Evolutionary conservation across 2,329 filamentous ascomycete species (phyloP).

Genomic region (Chrysosphaeria jannelii): DNA sequence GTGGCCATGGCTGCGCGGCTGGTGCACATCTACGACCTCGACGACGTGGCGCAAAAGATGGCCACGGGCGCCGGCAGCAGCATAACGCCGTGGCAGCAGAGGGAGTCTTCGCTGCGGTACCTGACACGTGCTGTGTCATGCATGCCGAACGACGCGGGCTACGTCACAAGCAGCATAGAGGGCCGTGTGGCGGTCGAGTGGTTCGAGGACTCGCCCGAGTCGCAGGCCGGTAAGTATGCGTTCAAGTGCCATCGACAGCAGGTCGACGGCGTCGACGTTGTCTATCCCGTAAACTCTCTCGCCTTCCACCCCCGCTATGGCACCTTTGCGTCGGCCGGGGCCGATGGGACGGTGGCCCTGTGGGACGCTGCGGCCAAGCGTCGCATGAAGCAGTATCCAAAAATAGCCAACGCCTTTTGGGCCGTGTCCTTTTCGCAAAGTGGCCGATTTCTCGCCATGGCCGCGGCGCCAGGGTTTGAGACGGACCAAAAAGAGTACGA

Average conservation of each 20-base stretch:
- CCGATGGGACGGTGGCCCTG: constrained; percentile 69
- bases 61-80: constrained; percentile 13
- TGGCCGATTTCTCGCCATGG: constrained; percentile 52
- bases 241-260: constrained; percentile 93
- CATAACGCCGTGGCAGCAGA: constrained; percentile 64
- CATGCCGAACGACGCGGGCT: constrained; percentile 90
- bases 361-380: constrained; percentile 85
- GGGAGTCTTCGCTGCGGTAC: constrained; percentile 86
- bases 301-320: constrained; percentile 61
- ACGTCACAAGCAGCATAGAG: constrained; percentile 77
- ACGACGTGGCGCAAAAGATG: constrained; percentile 27
- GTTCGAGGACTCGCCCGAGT: constrained; percentile 73
- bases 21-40: constrained; percentile 83
- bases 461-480: constrained; percentile 64
- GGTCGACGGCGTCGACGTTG: constrained; percentile 39
- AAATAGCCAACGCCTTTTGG: constrained; percentile 50
- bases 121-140: constrained; percentile 79
- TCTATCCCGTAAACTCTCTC: constrained; percentile 75
- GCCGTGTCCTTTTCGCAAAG: constrained; percentile 48
- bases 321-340: constrained; percentile 70
- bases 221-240: constrained; percentile 79
- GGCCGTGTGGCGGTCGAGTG: constrained; percentile 90
- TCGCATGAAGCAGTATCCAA: constrained; percentile 67
- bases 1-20: constrained; percentile 85
- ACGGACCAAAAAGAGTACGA: constrained; percentile 54